Evolutionary conservation across 768 basidiomycete species (phyloP), one percentile per base, ranked within the genome.

Genomic region (Filobasidium wieringae): DNA sequence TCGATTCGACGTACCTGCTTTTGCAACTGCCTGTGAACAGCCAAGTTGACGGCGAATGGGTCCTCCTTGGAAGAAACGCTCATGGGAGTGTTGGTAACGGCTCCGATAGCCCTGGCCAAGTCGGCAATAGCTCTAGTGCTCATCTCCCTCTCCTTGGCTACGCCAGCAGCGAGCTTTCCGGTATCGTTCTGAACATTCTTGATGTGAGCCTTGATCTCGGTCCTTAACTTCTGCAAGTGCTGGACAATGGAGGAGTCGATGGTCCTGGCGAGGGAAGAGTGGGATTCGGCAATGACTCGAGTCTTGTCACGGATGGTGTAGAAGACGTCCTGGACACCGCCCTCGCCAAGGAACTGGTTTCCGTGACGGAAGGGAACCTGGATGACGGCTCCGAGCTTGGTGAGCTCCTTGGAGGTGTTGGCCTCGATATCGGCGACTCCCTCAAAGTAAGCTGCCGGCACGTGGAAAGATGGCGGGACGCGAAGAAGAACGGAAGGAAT

Each of bases 341-440:
- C 88, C 73, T 97, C 91, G n/a, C 95, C 95, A 4, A 99, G 79
- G 71, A 99, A 99, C 77, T 97, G 93, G 75, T 95, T 93, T 7
- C 91, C 92, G 2, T 88, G 81, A 33, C 85, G 79, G 77, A 99
- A 97, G 0, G 95, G 95, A 0, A 97, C 93, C 72, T 99, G 93
- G 60, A 99, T 93, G 60, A 97, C 88, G 1, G 85, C 89, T 9
- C 87, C 87, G 41, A 99, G 83, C 72, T 93, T 92, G 6, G 85
- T 87, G 68, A 96, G 80, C 75, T 97, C 93, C 61, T 83, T 82
- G 12, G 92, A 90, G 6, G 88, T 86, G 72, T 92, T 92, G 74
- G 88, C 88, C 77, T 99, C 86, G 59, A 96, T 93, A 71, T 96
- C 92, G 24, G 83, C 83, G 58, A 83, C 78, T 57, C 83, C 82